A percentile compares a stretch with the other conserved stretches of the same genome.
phyloP scores from a whole-genome alignment of 2,329 filamentous ascomycete species.

The Ophiocordyceps unilateralis region DNA sequence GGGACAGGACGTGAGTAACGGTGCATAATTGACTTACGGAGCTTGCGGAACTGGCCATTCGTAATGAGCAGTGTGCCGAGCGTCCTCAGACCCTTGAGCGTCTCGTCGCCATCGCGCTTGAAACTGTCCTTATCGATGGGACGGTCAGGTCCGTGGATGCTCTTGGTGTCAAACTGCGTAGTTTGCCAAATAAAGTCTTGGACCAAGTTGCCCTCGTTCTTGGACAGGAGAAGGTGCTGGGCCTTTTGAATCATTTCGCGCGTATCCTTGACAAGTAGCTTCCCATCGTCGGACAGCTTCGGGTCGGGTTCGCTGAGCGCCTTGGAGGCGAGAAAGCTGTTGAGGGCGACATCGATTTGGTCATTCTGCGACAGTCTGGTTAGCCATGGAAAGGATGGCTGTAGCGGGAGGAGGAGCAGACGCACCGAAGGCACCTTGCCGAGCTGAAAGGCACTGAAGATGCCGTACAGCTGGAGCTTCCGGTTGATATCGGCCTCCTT shows the following conservation, averaged over 20 bases:
- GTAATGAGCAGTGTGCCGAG: constrained; percentile 80
- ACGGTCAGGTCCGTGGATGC: constrained; percentile 42
- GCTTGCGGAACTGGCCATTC: constrained; percentile 90
- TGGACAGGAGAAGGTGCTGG: constrained; percentile 71
- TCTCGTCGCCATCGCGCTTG: constrained; percentile 69
- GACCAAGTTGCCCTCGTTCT: constrained; percentile 86
- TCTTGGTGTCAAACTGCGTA: constrained; percentile 50
- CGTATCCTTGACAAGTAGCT: constrained; percentile 59
- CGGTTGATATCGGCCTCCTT: constrained; percentile 81
- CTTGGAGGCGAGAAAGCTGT: constrained; percentile 63
- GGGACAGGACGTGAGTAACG: neutral
- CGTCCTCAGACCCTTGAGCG: constrained; percentile 69
- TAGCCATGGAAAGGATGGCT: neutral
- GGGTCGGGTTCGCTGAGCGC: constrained; percentile 52
- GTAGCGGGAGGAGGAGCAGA: constrained; percentile 4
- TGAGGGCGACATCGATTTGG: constrained; percentile 88
- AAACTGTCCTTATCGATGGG: constrained; percentile 62
- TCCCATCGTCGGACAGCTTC: constrained; percentile 70
- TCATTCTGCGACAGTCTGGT: constrained; percentile 45
- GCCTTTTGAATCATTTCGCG: constrained; percentile 68
- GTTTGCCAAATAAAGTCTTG: constrained; percentile 98
- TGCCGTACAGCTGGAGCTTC: constrained; percentile 91
- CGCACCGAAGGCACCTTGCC: constrained; percentile 83
- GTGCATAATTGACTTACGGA: constrained; percentile 41
- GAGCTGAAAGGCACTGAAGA: constrained; percentile 65